Base-by-base conservation (phyloP, 2,329 filamentous ascomycete species). In the Daldinia sp. region DNA sequence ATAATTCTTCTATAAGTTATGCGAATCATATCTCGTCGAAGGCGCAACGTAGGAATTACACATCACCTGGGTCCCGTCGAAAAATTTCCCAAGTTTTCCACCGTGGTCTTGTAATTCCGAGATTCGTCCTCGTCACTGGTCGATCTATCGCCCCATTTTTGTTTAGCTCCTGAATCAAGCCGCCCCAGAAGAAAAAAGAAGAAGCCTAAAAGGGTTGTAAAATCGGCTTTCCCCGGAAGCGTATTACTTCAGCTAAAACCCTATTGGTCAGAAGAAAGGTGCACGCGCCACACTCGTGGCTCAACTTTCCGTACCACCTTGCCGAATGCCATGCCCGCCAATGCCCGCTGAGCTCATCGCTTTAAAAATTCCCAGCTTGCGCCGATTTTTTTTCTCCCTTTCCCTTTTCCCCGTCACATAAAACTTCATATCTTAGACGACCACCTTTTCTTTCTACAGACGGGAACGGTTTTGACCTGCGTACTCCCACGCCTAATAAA, bases 181-280 rank as follows among this genome's bases (percentile, higher is more conserved):
- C 46, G 46, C 46, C 7, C n/a, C 51, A 54, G 51, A 15, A 15
- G 13, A 12, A 46, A 44, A 54, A 18, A 46, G 23, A 46, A 46
- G 30, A 30, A 48, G 26, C 26, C 26, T 33, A 33, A 51, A 51
- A 59, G 60, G 55, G 39, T 41, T 35, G 13, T 35, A 58, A 68
- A 67, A 64, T 71, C 74, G 75, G 74, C 63, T 74, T 74, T 63
- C 72, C 71, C 74, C 75, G 74, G 73, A 60, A 70, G 28, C 58
- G 73, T 71, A 75, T 76, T 76, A 76, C 71, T 72, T 74, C 63
- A 68, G 54, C 50, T 6, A 7, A 2, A 12, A 72, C 77, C 37
- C 80, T 75, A 84, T 85, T 85, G 82, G 83, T 46, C 64, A 26
- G 64, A 65, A 72, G 65, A 64, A 68, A 65, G 60, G 59, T 60